These are phyloP conservation scores for Gymnopilus dilepis DNA, from an alignment of 768 basidiomycete species.

Conservation along the genomic window DNA sequence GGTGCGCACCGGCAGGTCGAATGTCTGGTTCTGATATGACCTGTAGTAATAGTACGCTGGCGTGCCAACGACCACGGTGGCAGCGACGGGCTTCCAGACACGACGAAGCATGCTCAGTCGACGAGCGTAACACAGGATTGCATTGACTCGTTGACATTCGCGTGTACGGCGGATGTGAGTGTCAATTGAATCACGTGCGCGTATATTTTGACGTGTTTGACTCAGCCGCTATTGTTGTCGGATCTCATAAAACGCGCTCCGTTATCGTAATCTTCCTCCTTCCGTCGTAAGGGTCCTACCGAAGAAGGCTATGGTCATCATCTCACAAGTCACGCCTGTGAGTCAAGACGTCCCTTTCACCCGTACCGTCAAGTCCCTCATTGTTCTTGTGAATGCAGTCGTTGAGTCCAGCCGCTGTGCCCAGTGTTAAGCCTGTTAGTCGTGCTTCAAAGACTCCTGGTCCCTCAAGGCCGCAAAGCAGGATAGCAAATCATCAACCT, in stretches of 20 bases:
- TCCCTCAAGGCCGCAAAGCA: conserved; percentile 8
- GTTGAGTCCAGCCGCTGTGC: background rate
- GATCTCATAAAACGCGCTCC: background rate
- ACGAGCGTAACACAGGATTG: background rate
- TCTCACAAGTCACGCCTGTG: conserved; percentile 3
- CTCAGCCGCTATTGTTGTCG: background rate
- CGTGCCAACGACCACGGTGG: conserved; percentile 57
- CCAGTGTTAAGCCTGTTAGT: conserved; percentile 4
- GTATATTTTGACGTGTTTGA: conserved; percentile 3
- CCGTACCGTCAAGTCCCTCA: conserved; percentile 2
- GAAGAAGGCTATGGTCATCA: background rate
- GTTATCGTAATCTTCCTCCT: background rate
- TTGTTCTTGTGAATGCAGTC: conserved; percentile 16
- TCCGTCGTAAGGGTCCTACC: conserved; percentile 13
- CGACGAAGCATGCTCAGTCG: conserved; percentile 58
- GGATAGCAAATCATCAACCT: conserved; percentile 57
- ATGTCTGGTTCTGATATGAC: conserved; percentile 50
- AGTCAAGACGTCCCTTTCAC: conserved; percentile 7
- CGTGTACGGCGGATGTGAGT: background rate
- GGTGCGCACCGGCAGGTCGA: conserved; percentile 62
- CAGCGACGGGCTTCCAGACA: conserved; percentile 72
- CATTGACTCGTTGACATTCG: background rate
- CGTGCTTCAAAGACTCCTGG: conserved; percentile 7
- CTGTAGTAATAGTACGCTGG: conserved; percentile 67
- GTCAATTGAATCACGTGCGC: background rate